phyloP scores from a whole-genome alignment of 2,329 filamentous ascomycete genomes.

The Pseudocercospora ulei region DNA sequence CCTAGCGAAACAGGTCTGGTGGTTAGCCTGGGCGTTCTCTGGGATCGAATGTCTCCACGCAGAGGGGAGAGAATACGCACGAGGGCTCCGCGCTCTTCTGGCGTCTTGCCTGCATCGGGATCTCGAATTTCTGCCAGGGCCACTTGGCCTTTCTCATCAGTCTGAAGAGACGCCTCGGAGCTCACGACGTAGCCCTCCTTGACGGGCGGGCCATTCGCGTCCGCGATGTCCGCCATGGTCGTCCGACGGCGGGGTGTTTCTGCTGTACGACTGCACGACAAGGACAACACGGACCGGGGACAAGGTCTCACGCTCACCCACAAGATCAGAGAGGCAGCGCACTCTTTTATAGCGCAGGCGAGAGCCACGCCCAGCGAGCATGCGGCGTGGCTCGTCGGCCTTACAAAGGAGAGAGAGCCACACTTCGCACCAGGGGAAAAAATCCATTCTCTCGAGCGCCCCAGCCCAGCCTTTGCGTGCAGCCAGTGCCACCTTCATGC shows the following conservation, averaged over 20 bases:
- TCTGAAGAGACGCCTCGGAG: conserved; percentile 4
- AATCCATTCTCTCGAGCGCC: not conserved
- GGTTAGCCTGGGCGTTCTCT: not conserved
- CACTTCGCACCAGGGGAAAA: conserved; percentile 4
- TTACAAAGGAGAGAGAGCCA: not conserved
- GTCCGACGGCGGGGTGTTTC: too few relatives aligned
- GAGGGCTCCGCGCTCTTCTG: conserved; percentile 12
- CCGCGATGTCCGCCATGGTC: conserved; percentile 11
- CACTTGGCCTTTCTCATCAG: not conserved
- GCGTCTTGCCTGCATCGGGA: conserved; percentile 13
- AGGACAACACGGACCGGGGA: too few relatives aligned
- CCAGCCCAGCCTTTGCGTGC: conserved; percentile 1
- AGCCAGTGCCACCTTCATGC: not conserved
- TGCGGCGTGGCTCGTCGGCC: not conserved
- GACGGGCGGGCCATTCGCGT: conserved; percentile 3
- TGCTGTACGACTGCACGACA: too few relatives aligned
- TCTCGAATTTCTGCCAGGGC: conserved; percentile 7
- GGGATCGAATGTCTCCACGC: too few relatives aligned
- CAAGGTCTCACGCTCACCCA: too few relatives aligned
- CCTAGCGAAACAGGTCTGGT: conserved; percentile 36
- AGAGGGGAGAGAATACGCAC: conserved; percentile 5
- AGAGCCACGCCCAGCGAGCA: conserved; percentile 4
- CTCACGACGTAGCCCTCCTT: conserved; percentile 13
- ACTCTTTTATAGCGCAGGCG: too few relatives aligned
- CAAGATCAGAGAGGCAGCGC: too few relatives aligned